Evolutionary conservation across 2,329 filamentous ascomycete genomes (phyloP), one percentile per base, ranked within the genome.

Genomic region (Penicillium italicum): DNA sequence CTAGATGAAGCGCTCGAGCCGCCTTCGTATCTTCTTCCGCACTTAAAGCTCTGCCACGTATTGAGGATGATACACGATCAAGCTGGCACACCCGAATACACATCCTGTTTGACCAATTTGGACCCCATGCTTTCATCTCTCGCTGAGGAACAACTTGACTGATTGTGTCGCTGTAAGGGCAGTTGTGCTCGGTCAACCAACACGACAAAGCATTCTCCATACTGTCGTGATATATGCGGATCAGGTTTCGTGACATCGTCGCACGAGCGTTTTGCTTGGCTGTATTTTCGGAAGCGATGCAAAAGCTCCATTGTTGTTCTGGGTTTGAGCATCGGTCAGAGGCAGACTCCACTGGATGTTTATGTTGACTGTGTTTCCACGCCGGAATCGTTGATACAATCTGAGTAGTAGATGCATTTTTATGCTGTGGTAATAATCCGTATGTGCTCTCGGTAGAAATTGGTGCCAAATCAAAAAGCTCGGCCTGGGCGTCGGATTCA

Each of bases 121-220:
- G 73, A 8, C 70, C 69, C 60, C 67, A 70, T 44, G 73, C 70
- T 26, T 68, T 64, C 7, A 66, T 66, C 46, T 65, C 42, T 48
- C 24, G 38, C 5, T 44, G 8, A 1, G 50, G 50, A 3, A 57
- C 30, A 16, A 62, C 30, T 61, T 67, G 34, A 58, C 59, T 53
- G 6, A 56, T 44, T 10, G 62, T 50, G 40, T 58, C 38, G 46
- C 69, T 74, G 60, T 78, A 77, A 3, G 76, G 76, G 55, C 76
- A 78, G 24, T 75, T 78, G 50, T 71, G 69, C 59, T 77, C 76
- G 6, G 75, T 77, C 55, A 75, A 57, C 73, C 72, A 78, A 55
- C 72, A 77, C 12, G 72, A 74, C n/a, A 75, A 63, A 12, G 71
- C 75, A 53, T 76, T 76, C 61, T 76, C 75, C 65, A 78, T 74